Conservation (phyloP, 2,329 filamentous ascomycete genomes). For the Cladobotryum mycophilum region DNA sequence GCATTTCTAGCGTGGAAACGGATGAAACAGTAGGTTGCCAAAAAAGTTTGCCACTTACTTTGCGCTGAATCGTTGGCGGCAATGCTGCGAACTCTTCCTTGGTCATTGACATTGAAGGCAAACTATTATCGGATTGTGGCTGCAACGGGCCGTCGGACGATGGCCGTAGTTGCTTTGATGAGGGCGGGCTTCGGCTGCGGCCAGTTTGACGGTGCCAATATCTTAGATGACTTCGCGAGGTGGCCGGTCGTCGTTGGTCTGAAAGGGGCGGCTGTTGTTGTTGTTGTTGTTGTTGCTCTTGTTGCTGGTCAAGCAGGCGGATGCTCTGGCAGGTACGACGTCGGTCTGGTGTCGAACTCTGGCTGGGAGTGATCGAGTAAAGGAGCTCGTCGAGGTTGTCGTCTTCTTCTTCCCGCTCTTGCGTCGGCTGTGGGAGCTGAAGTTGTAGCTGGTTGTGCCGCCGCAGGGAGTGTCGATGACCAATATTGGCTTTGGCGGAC, state of each 20-base stretch:
- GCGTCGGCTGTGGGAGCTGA: constrained; percentile 2
- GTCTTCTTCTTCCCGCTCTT: constrained; percentile 4
- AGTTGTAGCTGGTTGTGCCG: constrained; percentile 4
- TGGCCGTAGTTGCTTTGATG: constrained; percentile 14
- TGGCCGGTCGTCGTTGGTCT: constrained; percentile 20
- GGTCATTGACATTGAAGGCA: constrained; percentile 26
- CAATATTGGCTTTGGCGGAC: not conserved
- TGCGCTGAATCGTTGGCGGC: constrained; percentile 49
- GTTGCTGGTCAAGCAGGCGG: constrained; percentile 15
- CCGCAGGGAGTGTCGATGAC: not conserved
- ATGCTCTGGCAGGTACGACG: constrained; percentile 18
- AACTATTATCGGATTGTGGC: constrained; percentile 15
- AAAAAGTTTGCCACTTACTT: constrained; percentile 37
- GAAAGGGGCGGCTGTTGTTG: constrained; percentile 9
- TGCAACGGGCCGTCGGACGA: constrained; percentile 18
- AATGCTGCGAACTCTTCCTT: constrained; percentile 43
- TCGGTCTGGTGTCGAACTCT: constrained; percentile 9
- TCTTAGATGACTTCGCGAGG: constrained; percentile 20
- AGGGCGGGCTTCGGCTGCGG: constrained; percentile 8
- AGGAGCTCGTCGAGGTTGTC: constrained; percentile 4
- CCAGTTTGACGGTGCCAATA: constrained; percentile 10
- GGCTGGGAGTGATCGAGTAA: constrained; percentile 5
- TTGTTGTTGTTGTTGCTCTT: constrained; percentile 3
- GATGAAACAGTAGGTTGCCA: constrained; percentile 1
- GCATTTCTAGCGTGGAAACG: too few relatives aligned